Base-by-base conservation (phyloP, 352 stramenopile genomes). In the Phytophthora niederhauseri region DNA sequence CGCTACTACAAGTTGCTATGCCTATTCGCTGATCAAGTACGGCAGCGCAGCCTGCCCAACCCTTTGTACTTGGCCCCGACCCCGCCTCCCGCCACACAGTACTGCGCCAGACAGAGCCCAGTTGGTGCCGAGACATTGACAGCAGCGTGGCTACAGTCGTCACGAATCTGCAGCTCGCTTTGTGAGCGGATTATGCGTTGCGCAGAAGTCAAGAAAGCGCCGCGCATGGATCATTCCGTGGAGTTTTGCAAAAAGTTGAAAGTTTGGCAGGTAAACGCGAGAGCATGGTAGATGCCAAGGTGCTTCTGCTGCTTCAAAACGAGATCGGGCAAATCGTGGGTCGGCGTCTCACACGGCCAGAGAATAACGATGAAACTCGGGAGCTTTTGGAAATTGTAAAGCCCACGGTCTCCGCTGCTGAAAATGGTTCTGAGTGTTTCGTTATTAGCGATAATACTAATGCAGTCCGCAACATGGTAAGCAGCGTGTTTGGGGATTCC, bases 221-320 rank as follows among this genome's bases (percentile, higher is more conserved):
- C 56, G 14, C 28, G 51, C 2, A 67, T 60, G 22, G 51, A 67
- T 30, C 60, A 67, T 51, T 62, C 61, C 3, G 52, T 51, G 2
- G 62, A 62, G 24, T 68, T 68, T 34, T 57, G 61, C 15, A 61
- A 68, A 15, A 17, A 19, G 4, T 34, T 68, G 11, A 49, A 62
- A 31, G 14, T 52, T 19, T 62, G 61, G 9, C 14, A 3, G 61
- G 38, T 1, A 28, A 61, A 41, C n/a, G 43, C 2, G 52, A 57
- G 19, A 61, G 20, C 20, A 14, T 68, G 11, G 7, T 15, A 2
- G 52, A 62, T 31, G 61, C 30, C 6, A 61, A 68, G n/a, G 22
- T 68, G 20, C 8, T 68, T 46, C 19, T 63, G 7, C 34, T 68
- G 11, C 2, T 3, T 61, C 15, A 45, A 59, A 68, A 68, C 15